Base-by-base conservation (phyloP, 306 rosid species). In the Pyrus betulifolia region DNA sequence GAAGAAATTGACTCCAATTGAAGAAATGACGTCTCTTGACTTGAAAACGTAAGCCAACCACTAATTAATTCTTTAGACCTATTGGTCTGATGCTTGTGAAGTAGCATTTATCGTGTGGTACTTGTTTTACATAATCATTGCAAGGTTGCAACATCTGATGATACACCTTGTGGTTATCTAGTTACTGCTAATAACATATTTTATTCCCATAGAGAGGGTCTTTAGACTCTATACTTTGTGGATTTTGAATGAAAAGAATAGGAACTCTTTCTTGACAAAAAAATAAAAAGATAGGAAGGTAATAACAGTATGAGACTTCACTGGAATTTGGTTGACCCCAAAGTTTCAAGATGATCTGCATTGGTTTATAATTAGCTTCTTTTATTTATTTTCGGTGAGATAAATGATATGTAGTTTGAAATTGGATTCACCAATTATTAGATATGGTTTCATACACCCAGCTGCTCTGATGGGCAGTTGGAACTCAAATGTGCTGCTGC, bases 21-120 rank as follows among this genome's bases (percentile, higher is more conserved):
- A 89, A 67, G 99, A 92, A 57, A 86, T 92, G 49, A 76, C 99
- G 30, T 85, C 93, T 76, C 88, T 96, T 51, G 97, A 93, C 89
- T 84, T 92, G 85, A 96, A 91, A 91, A 87, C 97, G 99, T 96
- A 85, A 87, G 97, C 74, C 42, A 62, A 54, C 81, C 67, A 61
- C 75, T 30, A 67, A 57, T 70, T 74, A 55, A 59, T 78, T 58
- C 23, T 66, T 82, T 59, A 51, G 35, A 64, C 83, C 14, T 72
- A 25, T 57, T 35, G 67, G 22, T 38, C 27, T 8, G 27, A 76
- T 65, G 65, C 27, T 55, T 67, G 27, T 31, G 21, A 51, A n/a
- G 45, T 42, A 42, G 60, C 63, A 51, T 28, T 22, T 40, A 11
- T 33, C 19, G 0, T 51, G 21, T 51, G 55, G 55, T 51, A 51